A percentile compares a stretch with the other conserved stretches of the same genome.
phyloP scores from a whole-genome alignment of 1,139 yeast species.

The Diutina neorugosa region DNA sequence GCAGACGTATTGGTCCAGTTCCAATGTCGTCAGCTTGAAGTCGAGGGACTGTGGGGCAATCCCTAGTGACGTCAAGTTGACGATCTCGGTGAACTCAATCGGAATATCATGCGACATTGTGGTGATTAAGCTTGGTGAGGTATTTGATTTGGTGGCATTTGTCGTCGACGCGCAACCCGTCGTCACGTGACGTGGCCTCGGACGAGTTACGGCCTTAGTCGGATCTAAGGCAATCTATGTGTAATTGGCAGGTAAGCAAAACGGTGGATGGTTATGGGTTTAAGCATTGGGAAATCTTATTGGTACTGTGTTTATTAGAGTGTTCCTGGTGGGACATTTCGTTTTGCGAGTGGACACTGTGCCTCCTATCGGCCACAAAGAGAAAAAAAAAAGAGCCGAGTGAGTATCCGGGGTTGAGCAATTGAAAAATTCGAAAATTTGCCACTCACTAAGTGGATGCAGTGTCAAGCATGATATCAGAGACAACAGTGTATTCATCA shows the following conservation, averaged over 20 bases:
- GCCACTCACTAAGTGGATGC: not conserved
- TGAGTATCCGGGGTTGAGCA: not conserved
- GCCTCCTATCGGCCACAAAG: too few species aligned
- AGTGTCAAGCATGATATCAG: not conserved
- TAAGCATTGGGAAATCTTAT: too few species aligned
- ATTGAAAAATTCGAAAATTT: not conserved
- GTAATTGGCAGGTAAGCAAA: not conserved
- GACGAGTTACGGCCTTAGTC: not conserved
- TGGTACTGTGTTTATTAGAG: too few species aligned
- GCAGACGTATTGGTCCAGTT: constrained; percentile 83
- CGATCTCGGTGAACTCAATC: constrained; percentile 91
- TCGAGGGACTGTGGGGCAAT: constrained; percentile 76
- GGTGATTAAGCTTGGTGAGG: not conserved
- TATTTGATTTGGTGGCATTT: constrained; percentile 4
- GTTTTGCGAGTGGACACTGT: too few species aligned
- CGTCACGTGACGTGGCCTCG: not conserved
- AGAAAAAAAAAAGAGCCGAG: not conserved
- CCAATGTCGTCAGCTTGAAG: constrained; percentile 88
- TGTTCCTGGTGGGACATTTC: too few species aligned
- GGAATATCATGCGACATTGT: constrained; percentile 53
- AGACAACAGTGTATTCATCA: too few species aligned
- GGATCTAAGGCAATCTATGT: not conserved
- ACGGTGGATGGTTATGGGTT: too few species aligned
- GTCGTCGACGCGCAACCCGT: not conserved
- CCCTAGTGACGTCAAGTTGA: constrained; percentile 77